Evolutionary conservation across 129 eudicot genomes (phyloP).

Genomic region (Gnaphalium uliginosum): DNA sequence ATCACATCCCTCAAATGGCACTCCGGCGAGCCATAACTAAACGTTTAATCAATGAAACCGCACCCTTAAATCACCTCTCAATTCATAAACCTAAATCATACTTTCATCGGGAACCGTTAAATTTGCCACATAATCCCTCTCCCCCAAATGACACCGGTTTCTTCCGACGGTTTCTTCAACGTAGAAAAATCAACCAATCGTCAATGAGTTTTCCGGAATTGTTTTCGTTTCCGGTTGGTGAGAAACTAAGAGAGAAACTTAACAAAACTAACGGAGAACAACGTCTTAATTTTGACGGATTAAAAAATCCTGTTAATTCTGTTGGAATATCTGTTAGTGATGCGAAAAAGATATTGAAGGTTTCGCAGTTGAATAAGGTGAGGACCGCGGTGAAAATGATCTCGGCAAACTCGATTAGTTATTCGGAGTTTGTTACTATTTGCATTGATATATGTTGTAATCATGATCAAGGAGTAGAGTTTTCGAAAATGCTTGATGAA

Average conservation of each 20-base stretch:
- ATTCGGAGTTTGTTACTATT: slow-evolving; percentile 47
- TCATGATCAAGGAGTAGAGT: slow-evolving; percentile 53
- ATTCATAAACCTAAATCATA: slow-evolving; percentile 29
- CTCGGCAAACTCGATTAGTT: slow-evolving; percentile 43
- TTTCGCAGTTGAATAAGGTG: slow-evolving; percentile 57
- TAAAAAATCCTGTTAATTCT: slow-evolving; percentile 31
- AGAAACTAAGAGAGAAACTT: slow-evolving; percentile 53
- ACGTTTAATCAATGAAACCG: slow-evolving; percentile 37
- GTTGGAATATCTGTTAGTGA: slow-evolving; percentile 46
- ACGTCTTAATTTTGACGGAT: slow-evolving; percentile 43
- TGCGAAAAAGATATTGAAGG: slow-evolving; percentile 48
- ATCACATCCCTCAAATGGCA: slow-evolving; percentile 42
- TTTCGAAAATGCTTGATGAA: slow-evolving; percentile 60
- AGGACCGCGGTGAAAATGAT: slow-evolving; percentile 44
- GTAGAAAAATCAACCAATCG: slow-evolving; percentile 42
- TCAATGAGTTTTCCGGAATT: slow-evolving; percentile 41
- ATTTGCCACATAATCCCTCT: slow-evolving; percentile 22
- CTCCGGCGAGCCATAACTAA: slow-evolving; percentile 53
- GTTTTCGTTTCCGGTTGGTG: slow-evolving; percentile 50
- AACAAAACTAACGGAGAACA: slow-evolving; percentile 32
- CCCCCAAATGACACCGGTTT: slow-evolving; percentile 34
- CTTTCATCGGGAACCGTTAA: slow-evolving; percentile 34
- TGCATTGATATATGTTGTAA: slow-evolving; percentile 43
- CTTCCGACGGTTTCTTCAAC: slow-evolving; percentile 53
- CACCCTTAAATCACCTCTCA: slow-evolving; percentile 27